Evolutionary conservation across 108 stramenopile species (phyloP), one percentile per base, ranked within the genome.

Genomic region (Chaetoceros tenuissimus): DNA sequence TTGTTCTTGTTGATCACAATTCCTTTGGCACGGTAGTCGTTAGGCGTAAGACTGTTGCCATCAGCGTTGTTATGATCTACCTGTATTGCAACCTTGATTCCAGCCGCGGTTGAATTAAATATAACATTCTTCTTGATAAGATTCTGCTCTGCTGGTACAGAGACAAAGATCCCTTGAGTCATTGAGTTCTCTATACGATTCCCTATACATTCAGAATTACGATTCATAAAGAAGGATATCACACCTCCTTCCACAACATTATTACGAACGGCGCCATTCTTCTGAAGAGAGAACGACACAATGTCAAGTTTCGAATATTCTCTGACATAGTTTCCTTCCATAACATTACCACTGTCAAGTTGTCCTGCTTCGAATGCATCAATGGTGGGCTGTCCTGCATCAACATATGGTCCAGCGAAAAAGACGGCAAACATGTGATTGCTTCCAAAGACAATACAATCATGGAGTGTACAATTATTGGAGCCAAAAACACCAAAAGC

Each of bases 341-440:
- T 24, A 28, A 28, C 52, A 53, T 53, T 53, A 19, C 52, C 52
- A n/a, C 3, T 28, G 3, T 53, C 52, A 24, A 53, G 23, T 28
- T 53, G 19, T n/a, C 23, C 23, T 2, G 29, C 19, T 19, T 20
- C 19, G 3, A 22, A 53, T 19, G 21, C 52, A 31, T 53, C 52
- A 28, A 53, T 29, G 2, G 52, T 53, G 20, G 27, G 28, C 24
- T 53, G 52, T 28, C 52, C 52, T 3, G 23, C 52, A 31, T 2
- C 23, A 53, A n/a, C 27, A 2, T 22, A 53, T 31, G 19, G 52
- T 29, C 52, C 52, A 3, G 52, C 52, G 24, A 53, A 22, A 5
- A 53, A 53, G 3, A 53, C 52, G 23, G 52, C 52, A 31, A 53
- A 53, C 52, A 53, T 53, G 23, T 53, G 52, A 3, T 28, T 29